A percentile compares a stretch with the other conserved stretches of the same genome.
Conservation (phyloP, 192 early-diverging fungal species). For the Umbelopsis isabellina region DNA sequence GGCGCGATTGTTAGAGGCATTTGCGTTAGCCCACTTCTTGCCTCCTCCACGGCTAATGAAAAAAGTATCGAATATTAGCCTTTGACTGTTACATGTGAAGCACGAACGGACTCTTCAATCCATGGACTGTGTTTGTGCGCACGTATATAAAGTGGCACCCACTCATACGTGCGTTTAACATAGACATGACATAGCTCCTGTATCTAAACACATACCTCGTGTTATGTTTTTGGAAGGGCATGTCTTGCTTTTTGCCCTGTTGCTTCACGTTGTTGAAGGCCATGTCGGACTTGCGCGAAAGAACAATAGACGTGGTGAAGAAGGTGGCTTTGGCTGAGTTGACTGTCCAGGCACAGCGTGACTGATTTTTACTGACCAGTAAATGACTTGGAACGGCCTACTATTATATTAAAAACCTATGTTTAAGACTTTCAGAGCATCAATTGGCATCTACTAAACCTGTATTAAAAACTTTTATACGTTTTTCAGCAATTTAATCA, state of each 20-base stretch:
- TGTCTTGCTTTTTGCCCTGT: conserved; percentile 23
- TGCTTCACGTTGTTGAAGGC: conserved; percentile 24
- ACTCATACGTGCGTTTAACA: neutral
- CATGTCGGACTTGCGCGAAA: conserved; percentile 23
- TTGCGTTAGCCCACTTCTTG: conserved; percentile 6
- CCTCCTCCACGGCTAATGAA: conserved; percentile 7
- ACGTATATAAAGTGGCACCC: neutral
- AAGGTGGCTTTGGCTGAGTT: conserved; percentile 21
- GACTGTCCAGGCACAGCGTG: conserved; percentile 2
- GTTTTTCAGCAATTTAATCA: neutral
- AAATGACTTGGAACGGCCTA: too few relatives aligned
- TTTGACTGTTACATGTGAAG: too few relatives aligned
- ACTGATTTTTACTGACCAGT: neutral
- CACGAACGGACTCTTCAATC: too few relatives aligned
- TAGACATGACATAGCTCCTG: neutral
- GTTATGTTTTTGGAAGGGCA: conserved; percentile 20
- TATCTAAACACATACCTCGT: neutral
- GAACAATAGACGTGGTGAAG: conserved; percentile 7
- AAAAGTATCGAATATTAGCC: too few relatives aligned
- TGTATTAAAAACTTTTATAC: too few relatives aligned
- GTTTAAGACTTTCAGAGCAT: too few relatives aligned
- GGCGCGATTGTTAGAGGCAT: conserved; percentile 2
- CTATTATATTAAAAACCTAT: too few relatives aligned
- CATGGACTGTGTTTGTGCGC: neutral
- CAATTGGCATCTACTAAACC: too few relatives aligned